Conservation (phyloP, 805 yeast species). For the Candida odintsovae region DNA sequence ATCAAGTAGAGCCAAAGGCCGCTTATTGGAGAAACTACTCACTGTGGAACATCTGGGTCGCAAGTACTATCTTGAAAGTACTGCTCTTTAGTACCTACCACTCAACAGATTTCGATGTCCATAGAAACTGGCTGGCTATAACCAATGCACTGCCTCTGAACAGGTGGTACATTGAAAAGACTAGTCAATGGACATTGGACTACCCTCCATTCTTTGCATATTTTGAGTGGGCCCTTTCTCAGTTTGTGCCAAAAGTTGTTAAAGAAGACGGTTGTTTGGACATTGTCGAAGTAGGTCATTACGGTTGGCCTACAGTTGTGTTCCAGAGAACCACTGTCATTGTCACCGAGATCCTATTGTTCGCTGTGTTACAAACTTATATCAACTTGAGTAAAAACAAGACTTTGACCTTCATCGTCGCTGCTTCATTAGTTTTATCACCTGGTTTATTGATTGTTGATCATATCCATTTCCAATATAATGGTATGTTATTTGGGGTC, state of each 20-base stretch:
- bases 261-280: constrained; percentile 72
- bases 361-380: constrained; percentile 65
- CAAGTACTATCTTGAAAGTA: constrained; percentile 52
- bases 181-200: constrained; percentile 90
- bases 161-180: constrained; percentile 78
- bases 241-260: constrained; percentile 60
- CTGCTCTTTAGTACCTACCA: constrained; percentile 74
- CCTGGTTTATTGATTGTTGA: constrained; percentile 91
- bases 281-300: constrained; percentile 56
- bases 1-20: neutral
- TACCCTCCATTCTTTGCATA: constrained; percentile 98
- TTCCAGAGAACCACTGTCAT: constrained; percentile 84
- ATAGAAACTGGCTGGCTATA: constrained; percentile 94
- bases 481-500: constrained; percentile 88
- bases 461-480: constrained; percentile 95
- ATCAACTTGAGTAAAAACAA: constrained; percentile 42
- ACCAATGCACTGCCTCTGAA: constrained; percentile 68
- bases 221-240: constrained; percentile 79
- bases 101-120: constrained; percentile 97
- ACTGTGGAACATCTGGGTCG: constrained; percentile 62
- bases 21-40: constrained; percentile 33
- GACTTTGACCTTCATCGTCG: constrained; percentile 59
- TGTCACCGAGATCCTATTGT: constrained; percentile 65
- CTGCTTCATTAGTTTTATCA: constrained; percentile 74
- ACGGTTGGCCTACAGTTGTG: constrained; percentile 72